Base-by-base conservation (phyloP, 2,329 filamentous ascomycete genomes). In the Karstenula rhodostoma region DNA sequence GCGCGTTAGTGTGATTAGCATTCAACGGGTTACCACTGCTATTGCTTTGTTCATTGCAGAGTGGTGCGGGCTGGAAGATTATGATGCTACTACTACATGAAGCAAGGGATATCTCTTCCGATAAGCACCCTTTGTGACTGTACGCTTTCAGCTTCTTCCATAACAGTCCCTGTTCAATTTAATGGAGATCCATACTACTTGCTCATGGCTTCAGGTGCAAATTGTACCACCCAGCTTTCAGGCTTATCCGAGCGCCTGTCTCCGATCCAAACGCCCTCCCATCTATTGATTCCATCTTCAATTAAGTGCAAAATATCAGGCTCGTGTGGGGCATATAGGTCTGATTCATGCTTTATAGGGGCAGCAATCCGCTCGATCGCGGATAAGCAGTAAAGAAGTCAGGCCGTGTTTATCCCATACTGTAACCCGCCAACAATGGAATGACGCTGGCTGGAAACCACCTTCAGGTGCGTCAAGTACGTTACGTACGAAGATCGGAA, bases 21-120 rank as follows among this genome's bases (percentile, higher is more conserved):
- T 68, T n/a, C 58, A 64, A 29, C 52, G 65, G 17, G 63, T 68
- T 2, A 68, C 66, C 7, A 57, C 60, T 1, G 62, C 66, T 13
- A 67, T 66, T 37, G 65, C 65, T 7, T 44, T 68, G 15, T 68
- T 68, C 42, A 66, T 68, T 23, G 65, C 65, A 19, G 62, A 68
- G 35, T 68, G 65, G 65, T 68, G 65, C 43, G 65, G 65, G 17
- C 23, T 68, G 7, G 65, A 68, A 25, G 62, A 66, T 19, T 27
- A 57, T 3, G 37, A 19, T 35, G 33, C n/a, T 9, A 5, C 17
- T n/a, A 8, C 17, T 40, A 40, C 17, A 15, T 40, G n/a, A 40
- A 4, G 13, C 37, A 15, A 15, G 13, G 2, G 8, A 15, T 40
- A 19, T 40, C 6, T n/a, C 37, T 8, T 40, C 1, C n/a, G 4